These are phyloP conservation scores for Hymenochaete sp. DNA, from an alignment of 1,284 basidiomycete genomes.

Conservation along the genomic window DNA sequence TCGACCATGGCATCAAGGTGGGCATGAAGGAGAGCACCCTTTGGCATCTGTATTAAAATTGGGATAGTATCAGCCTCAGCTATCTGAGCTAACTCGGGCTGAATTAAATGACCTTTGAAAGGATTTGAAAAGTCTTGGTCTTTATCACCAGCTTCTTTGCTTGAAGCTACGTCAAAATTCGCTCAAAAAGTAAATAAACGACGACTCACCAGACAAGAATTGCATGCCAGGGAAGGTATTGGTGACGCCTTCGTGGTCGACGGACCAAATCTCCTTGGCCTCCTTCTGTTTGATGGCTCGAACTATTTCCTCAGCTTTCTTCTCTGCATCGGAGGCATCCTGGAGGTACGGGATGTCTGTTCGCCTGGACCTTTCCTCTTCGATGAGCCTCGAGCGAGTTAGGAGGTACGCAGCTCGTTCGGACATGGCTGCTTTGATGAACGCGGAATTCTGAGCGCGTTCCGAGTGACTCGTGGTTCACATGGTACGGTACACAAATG, in stretches of 20 bases:
- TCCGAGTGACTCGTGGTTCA: no score
- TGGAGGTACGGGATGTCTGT: constrained; percentile 27
- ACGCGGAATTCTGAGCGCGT: no score
- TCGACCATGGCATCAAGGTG: constrained; percentile 67
- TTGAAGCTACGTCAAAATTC: constrained; percentile 21
- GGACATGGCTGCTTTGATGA: no score
- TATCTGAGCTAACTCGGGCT: not conserved
- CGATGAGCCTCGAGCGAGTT: constrained; percentile 39
- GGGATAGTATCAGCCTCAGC: not conserved
- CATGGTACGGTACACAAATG: no score
- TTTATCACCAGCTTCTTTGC: constrained; percentile 48
- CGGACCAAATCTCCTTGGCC: constrained; percentile 47
- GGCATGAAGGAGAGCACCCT: constrained; percentile 61
- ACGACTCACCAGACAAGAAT: constrained; percentile 49
- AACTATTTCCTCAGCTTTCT: constrained; percentile 46
- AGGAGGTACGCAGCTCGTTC: constrained; percentile 28
- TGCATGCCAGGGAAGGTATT: constrained; percentile 71
- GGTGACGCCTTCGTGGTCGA: constrained; percentile 41
- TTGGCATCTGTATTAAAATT: constrained; percentile 67
- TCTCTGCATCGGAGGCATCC: constrained; percentile 33
- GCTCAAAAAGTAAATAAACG: constrained; percentile 1
- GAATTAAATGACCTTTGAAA: constrained; percentile 39
- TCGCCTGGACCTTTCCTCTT: constrained; percentile 41
- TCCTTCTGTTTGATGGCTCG: constrained; percentile 47
- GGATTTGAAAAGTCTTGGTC: constrained; percentile 50